Base-by-base conservation (phyloP, 345 rosid genomes). In the Rubroshorea leprosula region DNA sequence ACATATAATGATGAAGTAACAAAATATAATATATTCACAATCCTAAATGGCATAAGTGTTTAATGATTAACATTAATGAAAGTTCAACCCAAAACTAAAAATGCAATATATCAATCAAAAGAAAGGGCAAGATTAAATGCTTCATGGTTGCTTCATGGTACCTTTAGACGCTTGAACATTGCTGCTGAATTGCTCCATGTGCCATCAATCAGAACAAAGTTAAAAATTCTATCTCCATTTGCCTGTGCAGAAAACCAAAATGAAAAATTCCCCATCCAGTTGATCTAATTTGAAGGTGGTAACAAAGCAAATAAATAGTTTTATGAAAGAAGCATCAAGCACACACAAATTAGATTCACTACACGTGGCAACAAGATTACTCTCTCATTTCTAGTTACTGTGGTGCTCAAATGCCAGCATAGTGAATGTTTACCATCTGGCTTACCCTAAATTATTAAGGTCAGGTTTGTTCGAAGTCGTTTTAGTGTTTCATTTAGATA, bases 121-220 rank as follows among this genome's bases (percentile, higher is more conserved):
- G 12, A 66, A 8, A 7, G 24, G 13, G 23, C 49, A 18, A 38
- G 12, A 48, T n/a, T n/a, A n/a, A 24, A 8, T 17, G 51, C 47
- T 49, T 56, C 23, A n/a, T n/a, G n/a, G n/a, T n/a, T n/a, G 24
- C 1, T 2, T 31, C 5, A 64, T 49, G n/a, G n/a, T 67, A 87
- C 99, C 95, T 87, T 89, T 39, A 93, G 60, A 41, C 99, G 99
- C 70, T 74, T 83, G 79, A 87, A 79, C 99, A 87, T 89, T 55
- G 99, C 96, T 53, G 90, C 86, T 55, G 97, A 87, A 63, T 93
- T 93, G 82, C 81, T 93, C 97, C 99, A 93, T 26, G 99, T 89
- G 35, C 99, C 97, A 64, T 93, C 99, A 68, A 89, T 83, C 75
- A 93, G 68, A 73, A 87, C 63, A 63, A 89, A 83, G 74, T 93